Evolutionary conservation across 108 stramenopile species (phyloP).

Genomic region (Fragilaria crotonensis): DNA sequence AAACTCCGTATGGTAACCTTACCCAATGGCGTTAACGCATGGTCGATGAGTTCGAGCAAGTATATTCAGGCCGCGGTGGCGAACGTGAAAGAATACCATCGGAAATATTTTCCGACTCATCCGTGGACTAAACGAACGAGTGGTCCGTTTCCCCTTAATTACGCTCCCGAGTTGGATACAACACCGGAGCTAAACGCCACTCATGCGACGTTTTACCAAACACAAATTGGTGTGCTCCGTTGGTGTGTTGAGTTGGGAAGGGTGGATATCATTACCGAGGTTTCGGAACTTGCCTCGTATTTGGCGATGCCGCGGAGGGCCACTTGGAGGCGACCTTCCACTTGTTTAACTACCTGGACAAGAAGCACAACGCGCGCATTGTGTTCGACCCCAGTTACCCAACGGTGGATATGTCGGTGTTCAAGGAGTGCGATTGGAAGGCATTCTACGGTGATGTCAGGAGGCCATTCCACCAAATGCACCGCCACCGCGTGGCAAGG

Average conservation of each 20-base stretch:
- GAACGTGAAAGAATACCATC: slow-evolving; percentile 21
- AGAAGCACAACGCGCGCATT: too few species aligned
- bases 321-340: slow-evolving; percentile 36
- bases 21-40: slow-evolving; percentile 20
- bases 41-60: slow-evolving; percentile 31
- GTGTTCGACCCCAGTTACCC: too few species aligned
- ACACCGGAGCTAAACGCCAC: slow-evolving; percentile 4
- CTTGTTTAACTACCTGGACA: too few species aligned
- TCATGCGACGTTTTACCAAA: slow-evolving; percentile 18
- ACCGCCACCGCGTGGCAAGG: slow-evolving; percentile 18
- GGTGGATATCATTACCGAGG: too few species aligned
- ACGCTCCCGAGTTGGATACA: too few species aligned
- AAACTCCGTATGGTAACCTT: slow-evolving; percentile 22
- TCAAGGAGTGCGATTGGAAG: too few species aligned
- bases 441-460: too few species aligned
- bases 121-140: slow-evolving; percentile 13
- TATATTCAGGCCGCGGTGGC: slow-evolving; percentile 28
- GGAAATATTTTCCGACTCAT: background rate
- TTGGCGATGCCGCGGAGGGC: slow-evolving; percentile 42
- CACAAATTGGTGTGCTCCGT: too few species aligned
- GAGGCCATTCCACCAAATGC: slow-evolving; percentile 14
- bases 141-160: too few species aligned
- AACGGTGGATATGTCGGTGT: too few species aligned
- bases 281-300: too few species aligned
- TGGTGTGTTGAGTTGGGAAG: too few species aligned